Evolutionary conservation across 75 land plant genomes (phyloP).

Genomic region (Sequoia sempervirens): DNA sequence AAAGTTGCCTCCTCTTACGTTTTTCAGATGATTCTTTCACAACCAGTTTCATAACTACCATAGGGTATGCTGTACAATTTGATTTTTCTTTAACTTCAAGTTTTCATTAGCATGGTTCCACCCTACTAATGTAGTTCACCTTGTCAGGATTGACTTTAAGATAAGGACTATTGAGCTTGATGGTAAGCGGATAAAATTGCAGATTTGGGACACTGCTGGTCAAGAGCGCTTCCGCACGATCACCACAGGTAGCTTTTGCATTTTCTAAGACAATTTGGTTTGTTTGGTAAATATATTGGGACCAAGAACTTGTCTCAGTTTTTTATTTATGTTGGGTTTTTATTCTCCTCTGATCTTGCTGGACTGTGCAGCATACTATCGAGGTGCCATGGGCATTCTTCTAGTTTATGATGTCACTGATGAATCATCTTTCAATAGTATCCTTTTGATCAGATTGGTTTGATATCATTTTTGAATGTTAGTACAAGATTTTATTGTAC

Average conservation of each 20-base stretch:
- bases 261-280: background rate
- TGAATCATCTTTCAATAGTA: conserved; percentile 84
- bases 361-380: conserved; percentile 55
- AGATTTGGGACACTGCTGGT: conserved; percentile 83
- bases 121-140: background rate
- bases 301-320: background rate
- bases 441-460: conserved; percentile 10
- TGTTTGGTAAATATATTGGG: background rate
- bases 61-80: conserved; percentile 42
- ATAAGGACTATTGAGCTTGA: conserved; percentile 74
- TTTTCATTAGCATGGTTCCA: background rate
- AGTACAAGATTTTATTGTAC: conserved; percentile 21
- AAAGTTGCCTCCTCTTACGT: conserved; percentile 75
- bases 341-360: background rate
- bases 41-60: conserved; percentile 81
- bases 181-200: conserved; percentile 68
- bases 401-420: conserved; percentile 84
- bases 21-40: conserved; percentile 84
- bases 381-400: conserved; percentile 82
- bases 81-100: background rate
- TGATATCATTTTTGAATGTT: background rate
- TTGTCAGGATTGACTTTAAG: conserved; percentile 68
- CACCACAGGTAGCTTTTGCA: conserved; percentile 44
- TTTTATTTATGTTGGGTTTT: background rate
- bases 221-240: conserved; percentile 74